phyloP scores from a whole-genome alignment of 371 early-diverging fungal species.

The Lichtheimia corymbifera region DNA sequence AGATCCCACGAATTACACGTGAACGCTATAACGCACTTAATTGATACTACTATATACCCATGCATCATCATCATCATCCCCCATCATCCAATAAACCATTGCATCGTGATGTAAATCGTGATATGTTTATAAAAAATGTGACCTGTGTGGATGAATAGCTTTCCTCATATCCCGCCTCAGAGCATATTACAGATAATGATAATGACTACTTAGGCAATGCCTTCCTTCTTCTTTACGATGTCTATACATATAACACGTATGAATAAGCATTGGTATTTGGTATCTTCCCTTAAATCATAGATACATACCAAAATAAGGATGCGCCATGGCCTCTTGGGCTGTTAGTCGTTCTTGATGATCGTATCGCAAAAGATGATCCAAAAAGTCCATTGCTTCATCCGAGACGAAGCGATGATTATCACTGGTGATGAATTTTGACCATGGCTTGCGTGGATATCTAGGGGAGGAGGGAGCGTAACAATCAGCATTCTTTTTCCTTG shows the following conservation, averaged over 20 bases:
- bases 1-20: slow-evolving; percentile 11
- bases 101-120: no score
- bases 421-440: slow-evolving; percentile 86
- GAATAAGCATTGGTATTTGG: neutral
- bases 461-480: neutral
- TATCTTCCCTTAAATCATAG: neutral
- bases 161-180: no score
- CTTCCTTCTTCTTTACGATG: slow-evolving; percentile 11
- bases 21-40: neutral
- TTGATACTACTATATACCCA: neutral
- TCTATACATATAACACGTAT: neutral
- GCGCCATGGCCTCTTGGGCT: slow-evolving; percentile 94
- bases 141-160: no score
- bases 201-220: neutral
- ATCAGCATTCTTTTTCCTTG: neutral
- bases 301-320: slow-evolving; percentile 80
- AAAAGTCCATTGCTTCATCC: slow-evolving; percentile 91
- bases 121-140: no score
- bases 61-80: no score
- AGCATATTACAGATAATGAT: no score
- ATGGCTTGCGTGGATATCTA: slow-evolving; percentile 91
- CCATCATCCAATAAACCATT: no score
- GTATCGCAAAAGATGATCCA: slow-evolving; percentile 93
- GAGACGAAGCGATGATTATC: slow-evolving; percentile 91
- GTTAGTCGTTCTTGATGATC: slow-evolving; percentile 98